Percentiles rank a stretch among this genome's conserved stretches.
Conservation (phyloP, 495 filamentous ascomycete species). For the Bacidia rubella region DNA sequence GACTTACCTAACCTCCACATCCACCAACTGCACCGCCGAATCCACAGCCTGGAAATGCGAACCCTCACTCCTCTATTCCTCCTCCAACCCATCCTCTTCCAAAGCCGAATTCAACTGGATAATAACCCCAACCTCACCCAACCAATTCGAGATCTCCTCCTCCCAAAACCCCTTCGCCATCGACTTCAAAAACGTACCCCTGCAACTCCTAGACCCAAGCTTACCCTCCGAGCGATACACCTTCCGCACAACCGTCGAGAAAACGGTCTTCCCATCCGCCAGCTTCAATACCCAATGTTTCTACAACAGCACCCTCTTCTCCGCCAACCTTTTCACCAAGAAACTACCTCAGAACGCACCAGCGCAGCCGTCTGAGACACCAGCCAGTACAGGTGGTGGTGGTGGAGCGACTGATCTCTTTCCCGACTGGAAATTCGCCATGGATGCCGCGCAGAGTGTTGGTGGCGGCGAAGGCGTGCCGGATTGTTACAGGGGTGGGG, state of each 20-base stretch:
- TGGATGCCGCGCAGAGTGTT: constrained; percentile 31
- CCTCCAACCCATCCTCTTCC: constrained; percentile 17
- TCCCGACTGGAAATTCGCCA: constrained; percentile 33
- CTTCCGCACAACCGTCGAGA: constrained; percentile 33
- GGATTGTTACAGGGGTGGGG: constrained; percentile 23
- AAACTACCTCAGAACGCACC: constrained; percentile 27
- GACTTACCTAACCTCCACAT: constrained; percentile 36
- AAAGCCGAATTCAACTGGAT: constrained; percentile 44
- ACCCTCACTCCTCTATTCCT: constrained; percentile 34
- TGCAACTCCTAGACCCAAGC: constrained; percentile 25
- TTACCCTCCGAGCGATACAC: constrained; percentile 31
- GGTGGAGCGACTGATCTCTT: constrained; percentile 13
- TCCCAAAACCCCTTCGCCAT: constrained; percentile 36
- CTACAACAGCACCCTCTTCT: constrained; percentile 36
- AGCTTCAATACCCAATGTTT: constrained; percentile 30
- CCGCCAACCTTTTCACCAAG: constrained; percentile 40
- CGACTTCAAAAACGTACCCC: constrained; percentile 26
- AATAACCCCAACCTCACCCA: constrained; percentile 23
- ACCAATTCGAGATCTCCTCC: constrained; percentile 27
- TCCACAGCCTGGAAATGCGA: constrained; percentile 41
- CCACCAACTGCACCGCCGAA: constrained; percentile 37
- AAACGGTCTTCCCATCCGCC: constrained; percentile 27
- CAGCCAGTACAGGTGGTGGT: constrained; percentile 2
- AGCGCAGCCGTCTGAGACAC: constrained; percentile 1
- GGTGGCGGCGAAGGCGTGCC: constrained; percentile 29